phyloP scores from a whole-genome alignment of 1,284 basidiomycete species.

The Austroboletus rostrupii region DNA sequence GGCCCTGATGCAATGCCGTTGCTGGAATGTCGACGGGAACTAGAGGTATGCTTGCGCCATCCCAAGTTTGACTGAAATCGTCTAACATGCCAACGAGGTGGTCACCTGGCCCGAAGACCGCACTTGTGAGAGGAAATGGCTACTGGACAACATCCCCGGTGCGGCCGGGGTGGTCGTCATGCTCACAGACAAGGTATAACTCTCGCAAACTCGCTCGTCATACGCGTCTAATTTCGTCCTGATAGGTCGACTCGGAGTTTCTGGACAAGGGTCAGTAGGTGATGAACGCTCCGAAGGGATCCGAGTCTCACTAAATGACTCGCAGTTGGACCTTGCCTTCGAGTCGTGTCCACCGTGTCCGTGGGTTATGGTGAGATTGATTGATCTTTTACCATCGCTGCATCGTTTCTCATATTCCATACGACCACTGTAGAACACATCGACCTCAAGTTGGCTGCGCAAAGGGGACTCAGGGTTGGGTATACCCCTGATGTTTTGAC shows the following conservation, averaged over 20 bases:
- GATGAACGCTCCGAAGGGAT: background rate
- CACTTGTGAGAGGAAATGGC: slow-evolving; percentile 68
- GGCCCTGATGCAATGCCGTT: slow-evolving; percentile 70
- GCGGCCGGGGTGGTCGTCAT: slow-evolving; percentile 66
- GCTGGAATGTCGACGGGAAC: slow-evolving; percentile 45
- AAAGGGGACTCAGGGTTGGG: slow-evolving; percentile 71
- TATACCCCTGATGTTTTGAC: slow-evolving; percentile 91
- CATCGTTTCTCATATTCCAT: background rate
- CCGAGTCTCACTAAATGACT: background rate
- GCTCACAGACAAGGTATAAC: slow-evolving; percentile 64
- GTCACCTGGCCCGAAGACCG: slow-evolving; percentile 71
- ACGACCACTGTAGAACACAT: slow-evolving; percentile 67
- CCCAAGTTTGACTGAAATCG: background rate
- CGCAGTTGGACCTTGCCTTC: slow-evolving; percentile 67
- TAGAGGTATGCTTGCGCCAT: slow-evolving; percentile 44
- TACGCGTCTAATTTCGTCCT: background rate
- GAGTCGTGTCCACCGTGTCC: slow-evolving; percentile 85
- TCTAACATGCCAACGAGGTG: slow-evolving; percentile 37
- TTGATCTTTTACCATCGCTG: background rate
- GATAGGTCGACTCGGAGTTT: slow-evolving; percentile 69
- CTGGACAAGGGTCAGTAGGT: slow-evolving; percentile 54
- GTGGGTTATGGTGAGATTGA: slow-evolving; percentile 73
- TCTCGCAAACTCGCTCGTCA: background rate
- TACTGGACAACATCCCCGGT: slow-evolving; percentile 69
- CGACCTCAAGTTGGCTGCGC: slow-evolving; percentile 59